Base-by-base conservation (phyloP, 2,329 filamentous ascomycete genomes). In the Alternaria viburni region DNA sequence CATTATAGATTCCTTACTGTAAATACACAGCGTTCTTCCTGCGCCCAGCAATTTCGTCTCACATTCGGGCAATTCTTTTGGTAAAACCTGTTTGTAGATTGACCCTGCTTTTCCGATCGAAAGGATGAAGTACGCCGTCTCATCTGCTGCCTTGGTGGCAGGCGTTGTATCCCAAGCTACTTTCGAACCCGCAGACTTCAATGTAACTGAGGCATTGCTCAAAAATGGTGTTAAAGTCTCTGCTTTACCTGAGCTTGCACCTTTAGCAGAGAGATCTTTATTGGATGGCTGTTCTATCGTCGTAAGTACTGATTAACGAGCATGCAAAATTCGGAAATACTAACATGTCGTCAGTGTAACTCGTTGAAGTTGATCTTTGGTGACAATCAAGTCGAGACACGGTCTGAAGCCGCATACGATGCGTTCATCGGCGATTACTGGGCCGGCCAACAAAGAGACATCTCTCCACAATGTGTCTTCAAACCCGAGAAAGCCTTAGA, bases 201-300 rank as follows among this genome's bases (percentile, higher is more conserved):
- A 73, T 51, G 49, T 67, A 7, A 72, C 68, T 6, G 60, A 68
- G n/a, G 69, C 71, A 0, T 67, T 77, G 4, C 30, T 71, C 3
- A 36, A 61, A 1, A 70, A 71, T 43, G 72, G 69, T 10, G 65
- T 69, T 15, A 51, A 72, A 41, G 57, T 68, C 21, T 67, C 62
- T 23, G 64, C 57, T 2, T 52, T 72, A 21, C 67, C 68, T 8
- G 32, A 36, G 32, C 13, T 36, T 36, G 32, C 32, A n/a, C 32
- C 32, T n/a, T 9, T n/a, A 15, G 13, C 15, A 8, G 32, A 36
- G 32, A 36, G 32, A n/a, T 36, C 32, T 2, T 5, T n/a, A 8
- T 5, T n/a, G 32, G 4, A 4, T 36, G 32, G 32, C 8, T 36
- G 32, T 7, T 36, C 32, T 4, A 15, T 36, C 2, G 32, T 15